Base-by-base conservation (phyloP, 1,284 basidiomycete genomes). In the Takashimella koratensis region DNA sequence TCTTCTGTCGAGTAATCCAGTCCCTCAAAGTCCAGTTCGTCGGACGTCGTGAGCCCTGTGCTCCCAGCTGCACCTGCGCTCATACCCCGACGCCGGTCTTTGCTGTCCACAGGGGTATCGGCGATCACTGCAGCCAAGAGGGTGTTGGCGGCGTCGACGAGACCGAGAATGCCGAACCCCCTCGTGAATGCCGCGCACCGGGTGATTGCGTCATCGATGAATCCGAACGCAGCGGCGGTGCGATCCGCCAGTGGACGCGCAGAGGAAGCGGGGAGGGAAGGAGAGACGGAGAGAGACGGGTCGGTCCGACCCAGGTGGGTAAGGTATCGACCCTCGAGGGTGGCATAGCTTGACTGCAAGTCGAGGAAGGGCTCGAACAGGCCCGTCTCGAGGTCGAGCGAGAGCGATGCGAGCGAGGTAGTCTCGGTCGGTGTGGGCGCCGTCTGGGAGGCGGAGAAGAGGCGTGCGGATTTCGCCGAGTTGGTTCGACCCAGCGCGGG, bases 291-390 rank as follows among this genome's bases (percentile, higher is more conserved):
- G 70, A 76, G 42, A 62, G 74, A 46, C 78, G 74, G 43, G 80
- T 79, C 49, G 75, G 73, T 54, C 71, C 74, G 36, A 16, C 89
- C 79, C 23, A 80, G 78, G 41, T 84, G 79, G 3, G 84, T 79
- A 45, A 95, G 75, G 47, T 83, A 80, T 10, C 83, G 81, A 43
- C 81, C 80, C 73, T 97, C 93, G 39, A 94, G 79, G 0, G 80
- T 76, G 0, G 83, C 82, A 71, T 94, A 96, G 51, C 91, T 86
- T 16, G 83, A 79, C 67, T 96, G 93, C 58, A 87, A 86, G 66
- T 93, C 88, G 19, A 93, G 79, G 78, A 95, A 96, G 0, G 93
- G 90, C 68, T 93, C 90, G 72, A 92, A 94, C 8, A 96, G 79
- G 40, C 87, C 84, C 51, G 86, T 85, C 25, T 61, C 59, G 13